phyloP scores from a whole-genome alignment of 768 basidiomycete genomes.

The Mycena filopes region DNA sequence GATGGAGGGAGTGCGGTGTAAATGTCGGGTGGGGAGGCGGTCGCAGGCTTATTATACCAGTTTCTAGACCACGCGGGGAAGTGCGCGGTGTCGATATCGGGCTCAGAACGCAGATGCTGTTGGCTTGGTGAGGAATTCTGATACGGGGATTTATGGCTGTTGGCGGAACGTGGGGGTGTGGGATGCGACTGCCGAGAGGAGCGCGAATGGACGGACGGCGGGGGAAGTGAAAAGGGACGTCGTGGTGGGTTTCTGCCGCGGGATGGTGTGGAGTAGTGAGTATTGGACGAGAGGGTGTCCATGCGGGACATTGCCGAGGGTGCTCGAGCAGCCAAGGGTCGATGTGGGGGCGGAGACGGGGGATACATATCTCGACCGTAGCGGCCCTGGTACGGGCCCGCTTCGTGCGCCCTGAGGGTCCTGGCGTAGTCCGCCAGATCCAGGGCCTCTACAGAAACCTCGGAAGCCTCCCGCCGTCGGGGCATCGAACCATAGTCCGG shows the following conservation, averaged over 20 bases:
- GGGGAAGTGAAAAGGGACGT: slow-evolving; percentile 62
- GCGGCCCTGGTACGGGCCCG: slow-evolving; percentile 33
- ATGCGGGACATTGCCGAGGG: slow-evolving; percentile 58
- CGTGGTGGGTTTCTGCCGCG: slow-evolving; percentile 38
- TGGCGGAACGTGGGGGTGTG: slow-evolving; percentile 34
- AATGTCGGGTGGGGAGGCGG: slow-evolving; percentile 40
- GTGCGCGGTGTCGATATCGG: slow-evolving; percentile 67
- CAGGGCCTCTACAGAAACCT: slow-evolving; percentile 74
- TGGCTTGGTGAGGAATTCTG: slow-evolving; percentile 30
- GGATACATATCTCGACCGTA: slow-evolving; percentile 44
- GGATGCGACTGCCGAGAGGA: slow-evolving; percentile 35
- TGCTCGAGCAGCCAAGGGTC: slow-evolving; percentile 30
- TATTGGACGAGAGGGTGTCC: slow-evolving; percentile 54
- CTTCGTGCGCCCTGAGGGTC: slow-evolving; percentile 54
- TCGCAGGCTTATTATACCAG: slow-evolving; percentile 61
- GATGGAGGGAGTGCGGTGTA: slow-evolving; percentile 35
- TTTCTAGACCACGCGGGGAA: slow-evolving; percentile 73
- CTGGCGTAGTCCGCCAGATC: slow-evolving; percentile 78
- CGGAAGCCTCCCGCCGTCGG: slow-evolving; percentile 63
- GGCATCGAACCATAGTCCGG: slow-evolving; percentile 31
- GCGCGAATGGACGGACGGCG: slow-evolving; percentile 45
- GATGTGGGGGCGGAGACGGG: slow-evolving; percentile 33
- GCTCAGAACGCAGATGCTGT: slow-evolving; percentile 40
- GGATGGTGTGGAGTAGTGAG: slow-evolving; percentile 39
- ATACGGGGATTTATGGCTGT: slow-evolving; percentile 33